Base-by-base conservation (phyloP, 2,329 filamentous ascomycete species). In the Dothidotthia symphoricarpi region DNA sequence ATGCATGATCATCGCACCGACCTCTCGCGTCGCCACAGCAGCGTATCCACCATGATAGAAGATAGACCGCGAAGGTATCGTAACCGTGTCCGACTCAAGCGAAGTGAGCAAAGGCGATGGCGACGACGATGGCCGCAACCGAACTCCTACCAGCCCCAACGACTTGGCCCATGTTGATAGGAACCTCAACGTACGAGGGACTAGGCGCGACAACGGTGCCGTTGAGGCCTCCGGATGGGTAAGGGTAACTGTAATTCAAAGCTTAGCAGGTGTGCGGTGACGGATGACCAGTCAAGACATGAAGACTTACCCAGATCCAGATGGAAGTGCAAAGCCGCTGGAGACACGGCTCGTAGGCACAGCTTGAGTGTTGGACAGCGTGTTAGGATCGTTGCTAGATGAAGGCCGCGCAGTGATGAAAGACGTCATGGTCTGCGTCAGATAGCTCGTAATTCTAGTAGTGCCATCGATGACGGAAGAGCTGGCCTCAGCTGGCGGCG, bases 31-130 rank as follows among this genome's bases (percentile, higher is more conserved):
- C 34, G 46, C 44, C 34, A 28, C 44, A 46, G 39, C 42, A 52
- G 33, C 30, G 31, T 42, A 42, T 32, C 34, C 36, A 19, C 32
- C 40, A 33, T 33, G 24, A 27, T 15, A 31, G 25, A 39, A 38
- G 42, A 19, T 24, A 41, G 32, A 36, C 39, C 35, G 40, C 25
- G 19, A 9, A 25, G 29, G 16, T 37, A 14, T 22, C 24, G 8
- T 29, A 25, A 24, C 47, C 51, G 16, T 37, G 14, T 22, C 24
- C 8, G 31, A 25, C 25, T 48, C 51, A 61, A 45, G 50, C 49
- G 41, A 59, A 50, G 39, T 53, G 50, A n/a, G 51, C 51, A 31
- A 62, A 57, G 4, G 42, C 49, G 31, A 63, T 36, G 16, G 59
- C 50, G 14, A 61, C 43, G 26, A 57, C 41, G 28, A 62, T 54